Evolutionary conservation across 805 yeast species (phyloP).

Genomic region (Myxozyma monticola): DNA sequence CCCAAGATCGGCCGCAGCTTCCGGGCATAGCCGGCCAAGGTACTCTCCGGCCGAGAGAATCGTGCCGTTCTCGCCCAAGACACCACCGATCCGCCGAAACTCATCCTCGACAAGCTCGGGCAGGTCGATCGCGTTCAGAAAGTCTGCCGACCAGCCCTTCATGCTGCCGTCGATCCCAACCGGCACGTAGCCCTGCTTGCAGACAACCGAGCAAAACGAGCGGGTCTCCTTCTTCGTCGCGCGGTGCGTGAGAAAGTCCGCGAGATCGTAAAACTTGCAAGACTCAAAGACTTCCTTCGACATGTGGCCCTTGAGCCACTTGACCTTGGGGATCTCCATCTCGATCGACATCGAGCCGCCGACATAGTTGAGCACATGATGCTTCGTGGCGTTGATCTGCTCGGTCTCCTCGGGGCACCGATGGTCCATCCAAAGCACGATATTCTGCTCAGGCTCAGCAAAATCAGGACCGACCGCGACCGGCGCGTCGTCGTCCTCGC

Average conservation of each 20-base stretch:
- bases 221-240: constrained; percentile 88
- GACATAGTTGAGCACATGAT: constrained; percentile 80
- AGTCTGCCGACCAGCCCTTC: constrained; percentile 88
- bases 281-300: constrained; percentile 57
- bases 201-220: constrained; percentile 84
- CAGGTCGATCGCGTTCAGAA: constrained; percentile 65
- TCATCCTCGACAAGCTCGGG: constrained; percentile 75
- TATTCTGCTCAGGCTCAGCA: constrained; percentile 67
- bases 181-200: constrained; percentile 95
- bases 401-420: constrained; percentile 82
- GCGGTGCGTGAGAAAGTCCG: constrained; percentile 87
- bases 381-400: constrained; percentile 75
- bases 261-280: constrained; percentile 85
- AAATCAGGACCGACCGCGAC: constrained; percentile 89
- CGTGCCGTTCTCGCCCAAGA: constrained; percentile 67
- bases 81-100: constrained; percentile 80
- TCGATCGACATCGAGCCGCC: constrained; percentile 98
- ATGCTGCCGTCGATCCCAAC: constrained; percentile 82
- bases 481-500: constrained; percentile 64
- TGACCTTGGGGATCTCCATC: constrained; percentile 96
- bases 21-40: constrained; percentile 67
- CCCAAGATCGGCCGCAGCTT: constrained; percentile 81
- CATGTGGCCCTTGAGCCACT: constrained; percentile 89
- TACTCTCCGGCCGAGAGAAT: constrained; percentile 87
- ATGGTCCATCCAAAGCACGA: constrained; percentile 98